Percentiles rank a stretch among this genome's conserved stretches.
These are phyloP conservation scores for Sporothrix humicola DNA, from an alignment of 2,329 filamentous ascomycete species.

Conservation along the genomic window DNA sequence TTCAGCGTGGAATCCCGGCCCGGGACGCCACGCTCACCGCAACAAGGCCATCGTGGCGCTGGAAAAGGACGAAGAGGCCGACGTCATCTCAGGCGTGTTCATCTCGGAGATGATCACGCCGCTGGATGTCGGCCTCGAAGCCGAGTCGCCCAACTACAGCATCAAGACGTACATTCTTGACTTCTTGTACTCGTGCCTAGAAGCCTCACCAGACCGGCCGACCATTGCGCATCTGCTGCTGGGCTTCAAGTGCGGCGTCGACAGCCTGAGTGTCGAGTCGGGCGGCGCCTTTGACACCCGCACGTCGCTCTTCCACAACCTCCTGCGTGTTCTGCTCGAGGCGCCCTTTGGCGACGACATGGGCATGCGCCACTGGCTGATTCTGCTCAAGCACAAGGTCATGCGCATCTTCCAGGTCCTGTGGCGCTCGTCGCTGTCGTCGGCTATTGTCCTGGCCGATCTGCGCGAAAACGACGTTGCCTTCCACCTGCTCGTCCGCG, in stretches of 20 bases:
- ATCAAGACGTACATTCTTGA: slow-evolving; percentile 86
- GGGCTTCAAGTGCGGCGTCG: slow-evolving; percentile 80
- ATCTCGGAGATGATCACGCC: slow-evolving; percentile 69
- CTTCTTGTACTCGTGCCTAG: slow-evolving; percentile 81
- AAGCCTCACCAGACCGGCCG: slow-evolving; percentile 74
- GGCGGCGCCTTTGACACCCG: slow-evolving; percentile 73
- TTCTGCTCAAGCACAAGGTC: slow-evolving; percentile 70
- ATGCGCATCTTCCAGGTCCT: slow-evolving; percentile 79
- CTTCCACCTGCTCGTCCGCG: slow-evolving; percentile 74
- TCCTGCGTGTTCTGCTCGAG: slow-evolving; percentile 73
- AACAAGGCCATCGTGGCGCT: slow-evolving; percentile 90
- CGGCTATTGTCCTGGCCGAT: slow-evolving; percentile 74
- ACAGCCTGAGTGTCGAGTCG: slow-evolving; percentile 69
- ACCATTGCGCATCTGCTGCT: slow-evolving; percentile 90
- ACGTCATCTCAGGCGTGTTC: slow-evolving; percentile 77
- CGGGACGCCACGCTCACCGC: slow-evolving; percentile 67
- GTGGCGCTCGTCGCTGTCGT: slow-evolving; percentile 82
- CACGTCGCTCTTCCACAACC: slow-evolving; percentile 80
- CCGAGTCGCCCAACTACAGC: slow-evolving; percentile 73
- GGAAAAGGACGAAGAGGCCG: slow-evolving; percentile 78
- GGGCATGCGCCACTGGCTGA: slow-evolving; percentile 69
- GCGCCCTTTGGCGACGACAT: slow-evolving; percentile 68
- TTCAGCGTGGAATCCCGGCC: slow-evolving; percentile 67
- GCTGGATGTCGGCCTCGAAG: slow-evolving; percentile 75
- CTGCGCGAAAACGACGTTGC: slow-evolving; percentile 80